These are phyloP conservation scores for Rubia occidens DNA, from an alignment of 305 asterid species.

Conservation along the genomic window DNA sequence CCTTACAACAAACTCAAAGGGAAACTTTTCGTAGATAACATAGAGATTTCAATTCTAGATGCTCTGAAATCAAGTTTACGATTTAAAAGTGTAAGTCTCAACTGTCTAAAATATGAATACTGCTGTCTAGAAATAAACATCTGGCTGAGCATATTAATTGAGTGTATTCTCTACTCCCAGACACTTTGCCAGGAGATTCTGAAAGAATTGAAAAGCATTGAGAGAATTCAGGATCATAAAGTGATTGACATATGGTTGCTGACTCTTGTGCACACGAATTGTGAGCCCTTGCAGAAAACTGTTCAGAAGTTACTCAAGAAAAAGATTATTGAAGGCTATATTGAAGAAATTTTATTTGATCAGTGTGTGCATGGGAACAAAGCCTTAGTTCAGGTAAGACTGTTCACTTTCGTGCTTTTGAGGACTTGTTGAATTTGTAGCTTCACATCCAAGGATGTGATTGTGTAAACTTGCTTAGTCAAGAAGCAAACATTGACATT, in stretches of 20 bases:
- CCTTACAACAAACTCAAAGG: conserved; percentile 57
- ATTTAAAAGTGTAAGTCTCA: conserved; percentile 57
- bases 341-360: conserved; percentile 58
- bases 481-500: conserved; percentile 16
- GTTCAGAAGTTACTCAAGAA: conserved; percentile 68
- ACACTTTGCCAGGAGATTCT: conserved; percentile 68
- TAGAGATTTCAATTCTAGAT: conserved; percentile 62
- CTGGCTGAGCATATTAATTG: background rate
- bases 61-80: conserved; percentile 68
- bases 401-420: conserved; percentile 9
- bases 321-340: conserved; percentile 63
- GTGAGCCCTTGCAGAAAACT: conserved; percentile 58
- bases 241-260: conserved; percentile 80
- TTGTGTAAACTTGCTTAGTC: conserved; percentile 1
- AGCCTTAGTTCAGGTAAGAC: conserved; percentile 60
- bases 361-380: conserved; percentile 56
- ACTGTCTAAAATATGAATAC: conserved; percentile 1
- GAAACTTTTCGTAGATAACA: conserved; percentile 42
- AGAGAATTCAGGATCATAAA: conserved; percentile 59
- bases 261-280: conserved; percentile 45
- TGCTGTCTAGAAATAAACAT: background rate
- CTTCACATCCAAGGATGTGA: background rate
- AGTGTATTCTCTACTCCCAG: conserved; percentile 25
- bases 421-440: conserved; percentile 9
- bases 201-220: conserved; percentile 62